Evolutionary conservation across 768 basidiomycete genomes (phyloP).

Genomic region (Panaeolus papilionaceus): DNA sequence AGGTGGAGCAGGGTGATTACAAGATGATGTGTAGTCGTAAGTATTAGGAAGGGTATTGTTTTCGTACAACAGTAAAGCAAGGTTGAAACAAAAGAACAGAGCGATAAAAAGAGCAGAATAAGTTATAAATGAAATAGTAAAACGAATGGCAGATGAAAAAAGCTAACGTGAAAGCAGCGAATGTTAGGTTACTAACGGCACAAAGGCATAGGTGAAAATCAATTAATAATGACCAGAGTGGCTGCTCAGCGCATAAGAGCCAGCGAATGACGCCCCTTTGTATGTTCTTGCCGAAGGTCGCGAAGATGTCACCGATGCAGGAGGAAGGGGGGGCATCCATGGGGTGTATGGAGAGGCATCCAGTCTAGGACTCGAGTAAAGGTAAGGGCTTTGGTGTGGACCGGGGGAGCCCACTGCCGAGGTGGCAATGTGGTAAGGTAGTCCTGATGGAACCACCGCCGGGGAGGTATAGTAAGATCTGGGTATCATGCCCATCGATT

Average conservation of each 20-base stretch:
- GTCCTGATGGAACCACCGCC: constrained; percentile 32
- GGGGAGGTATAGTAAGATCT: constrained; percentile 28
- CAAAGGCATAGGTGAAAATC: constrained; percentile 9
- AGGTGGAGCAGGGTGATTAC: neutral
- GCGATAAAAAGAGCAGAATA: neutral
- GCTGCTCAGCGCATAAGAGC: constrained; percentile 31
- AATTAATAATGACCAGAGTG: constrained; percentile 29
- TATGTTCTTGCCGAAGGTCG: constrained; percentile 31
- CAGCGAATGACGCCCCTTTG: constrained; percentile 24
- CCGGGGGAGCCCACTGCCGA: constrained; percentile 28
- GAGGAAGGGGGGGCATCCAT: constrained; percentile 34
- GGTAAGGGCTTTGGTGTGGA: constrained; percentile 33
- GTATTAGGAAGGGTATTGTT: neutral
- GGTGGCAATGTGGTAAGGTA: constrained; percentile 27
- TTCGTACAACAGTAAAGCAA: neutral
- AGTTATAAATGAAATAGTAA: constrained; percentile 3
- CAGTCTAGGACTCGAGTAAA: constrained; percentile 34
- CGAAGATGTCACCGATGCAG: constrained; percentile 25
- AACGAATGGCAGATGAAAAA: neutral
- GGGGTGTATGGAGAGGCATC: constrained; percentile 37
- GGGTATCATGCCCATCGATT: constrained; percentile 34
- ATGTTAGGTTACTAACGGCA: neutral
- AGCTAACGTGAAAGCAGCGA: too few species aligned
- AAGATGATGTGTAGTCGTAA: neutral
- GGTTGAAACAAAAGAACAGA: neutral